Percentiles rank a stretch among this genome's conserved stretches.
Evolutionary conservation across 1,284 basidiomycete genomes (phyloP).

Genomic region (Pascua guehoae): DNA sequence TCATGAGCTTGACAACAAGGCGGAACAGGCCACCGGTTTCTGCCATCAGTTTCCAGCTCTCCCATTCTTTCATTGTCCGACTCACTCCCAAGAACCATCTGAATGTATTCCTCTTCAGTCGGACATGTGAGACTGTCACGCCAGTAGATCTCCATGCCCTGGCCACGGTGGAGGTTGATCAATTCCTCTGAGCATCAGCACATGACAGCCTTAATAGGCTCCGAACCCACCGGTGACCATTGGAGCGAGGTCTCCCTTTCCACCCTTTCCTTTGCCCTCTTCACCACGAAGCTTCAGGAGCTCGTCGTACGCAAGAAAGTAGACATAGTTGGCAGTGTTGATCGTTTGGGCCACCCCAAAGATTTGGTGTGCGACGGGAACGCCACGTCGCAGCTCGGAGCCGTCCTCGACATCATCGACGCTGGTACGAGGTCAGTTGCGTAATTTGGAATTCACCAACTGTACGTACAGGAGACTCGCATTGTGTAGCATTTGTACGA

Average conservation of each 20-base stretch:
- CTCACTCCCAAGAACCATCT: slow-evolving; percentile 95
- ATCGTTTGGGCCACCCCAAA: slow-evolving; percentile 96
- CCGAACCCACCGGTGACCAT: slow-evolving; percentile 61
- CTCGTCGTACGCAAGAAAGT: slow-evolving; percentile 82
- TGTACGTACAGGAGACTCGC: slow-evolving; percentile 78
- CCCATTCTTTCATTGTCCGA: slow-evolving; percentile 15
- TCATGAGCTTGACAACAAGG: slow-evolving; percentile 93
- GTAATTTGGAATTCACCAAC: not conserved
- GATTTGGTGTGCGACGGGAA: slow-evolving; percentile 88
- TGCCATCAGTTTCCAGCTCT: slow-evolving; percentile 40
- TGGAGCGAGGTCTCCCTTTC: slow-evolving; percentile 30
- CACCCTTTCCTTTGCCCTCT: slow-evolving; percentile 23
- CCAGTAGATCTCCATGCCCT: slow-evolving; percentile 94
- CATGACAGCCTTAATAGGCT: not conserved
- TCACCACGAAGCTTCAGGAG: slow-evolving; percentile 60
- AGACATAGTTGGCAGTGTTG: slow-evolving; percentile 96
- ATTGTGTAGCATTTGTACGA: slow-evolving; percentile 92
- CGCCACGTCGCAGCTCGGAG: slow-evolving; percentile 80
- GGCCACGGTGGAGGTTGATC: slow-evolving; percentile 86
- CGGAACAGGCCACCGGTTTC: slow-evolving; percentile 94
- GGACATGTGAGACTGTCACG: slow-evolving; percentile 88
- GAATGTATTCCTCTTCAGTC: slow-evolving; percentile 88
- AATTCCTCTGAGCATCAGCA: slow-evolving; percentile 64
- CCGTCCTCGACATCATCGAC: slow-evolving; percentile 98
- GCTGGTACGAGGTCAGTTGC: slow-evolving; percentile 48